Conservation (phyloP, 495 filamentous ascomycete genomes). For the Acidomyces sp. region DNA sequence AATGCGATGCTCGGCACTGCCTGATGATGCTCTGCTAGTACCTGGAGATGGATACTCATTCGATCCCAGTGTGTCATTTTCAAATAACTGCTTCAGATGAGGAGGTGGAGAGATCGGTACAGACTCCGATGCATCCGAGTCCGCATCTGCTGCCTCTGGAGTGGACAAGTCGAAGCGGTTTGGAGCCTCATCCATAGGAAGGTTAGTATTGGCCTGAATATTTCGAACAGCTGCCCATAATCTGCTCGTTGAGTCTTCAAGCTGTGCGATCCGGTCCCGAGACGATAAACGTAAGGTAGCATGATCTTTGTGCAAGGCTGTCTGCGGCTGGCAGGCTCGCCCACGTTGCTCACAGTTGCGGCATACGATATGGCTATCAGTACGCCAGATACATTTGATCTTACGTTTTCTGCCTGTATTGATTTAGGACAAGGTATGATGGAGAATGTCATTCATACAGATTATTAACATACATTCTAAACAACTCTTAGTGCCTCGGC, state of each 20-base stretch:
- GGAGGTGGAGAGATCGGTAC: too few relatives aligned
- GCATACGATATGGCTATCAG: neutral
- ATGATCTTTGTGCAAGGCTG: neutral
- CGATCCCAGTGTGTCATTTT: too few relatives aligned
- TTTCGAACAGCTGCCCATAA: slow-evolving; percentile 1
- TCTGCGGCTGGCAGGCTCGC: slow-evolving; percentile 6
- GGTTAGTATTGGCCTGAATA: slow-evolving; percentile 1
- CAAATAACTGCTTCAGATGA: too few relatives aligned
- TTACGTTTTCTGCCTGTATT: slow-evolving; percentile 7
- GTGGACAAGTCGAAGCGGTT: slow-evolving; percentile 1
- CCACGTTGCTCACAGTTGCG: neutral
- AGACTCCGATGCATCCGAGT: slow-evolving; percentile 1
- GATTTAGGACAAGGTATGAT: slow-evolving; percentile 1
- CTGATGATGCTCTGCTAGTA: too few relatives aligned
- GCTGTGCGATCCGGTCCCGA: slow-evolving; percentile 6
- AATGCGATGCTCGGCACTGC: too few relatives aligned
- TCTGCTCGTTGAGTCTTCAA: neutral
- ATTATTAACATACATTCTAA: slow-evolving; percentile 4
- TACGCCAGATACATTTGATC: slow-evolving; percentile 3
- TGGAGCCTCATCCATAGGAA: slow-evolving; percentile 1
- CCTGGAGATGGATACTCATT: too few relatives aligned
- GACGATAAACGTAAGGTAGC: slow-evolving; percentile 2
- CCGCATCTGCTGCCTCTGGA: neutral
- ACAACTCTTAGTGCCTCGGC: slow-evolving; percentile 6
- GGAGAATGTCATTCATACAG: neutral